Conservation (phyloP, 2,329 filamentous ascomycete species). For the Sarocladium oryzae region DNA sequence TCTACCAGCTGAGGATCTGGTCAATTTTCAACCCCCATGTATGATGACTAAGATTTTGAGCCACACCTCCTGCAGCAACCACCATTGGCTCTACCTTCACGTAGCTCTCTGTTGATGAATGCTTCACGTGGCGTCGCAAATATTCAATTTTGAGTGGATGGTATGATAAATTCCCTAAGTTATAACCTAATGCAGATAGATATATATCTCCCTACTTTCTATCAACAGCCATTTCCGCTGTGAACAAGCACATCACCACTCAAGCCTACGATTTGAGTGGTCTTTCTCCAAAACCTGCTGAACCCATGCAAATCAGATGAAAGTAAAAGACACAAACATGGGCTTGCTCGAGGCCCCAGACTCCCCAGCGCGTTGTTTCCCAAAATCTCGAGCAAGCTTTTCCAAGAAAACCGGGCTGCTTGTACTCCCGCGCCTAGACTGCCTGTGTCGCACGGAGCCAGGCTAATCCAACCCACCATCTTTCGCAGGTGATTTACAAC, state of each 20-base stretch:
- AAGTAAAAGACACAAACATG: neutral
- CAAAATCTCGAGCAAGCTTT: constrained; percentile 1
- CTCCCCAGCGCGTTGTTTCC: neutral
- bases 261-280: neutral
- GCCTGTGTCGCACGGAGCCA: neutral
- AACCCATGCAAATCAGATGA: neutral
- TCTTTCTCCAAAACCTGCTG: neutral
- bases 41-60: constrained; percentile 5
- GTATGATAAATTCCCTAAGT: neutral
- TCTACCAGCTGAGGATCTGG: neutral
- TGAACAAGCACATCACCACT: neutral
- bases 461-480: neutral
- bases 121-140: neutral
- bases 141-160: neutral
- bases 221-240: neutral
- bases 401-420: neutral
- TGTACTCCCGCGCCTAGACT: neutral
- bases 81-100: neutral
- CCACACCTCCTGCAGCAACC: neutral
- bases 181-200: neutral
- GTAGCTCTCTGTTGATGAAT: neutral
- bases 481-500: neutral
- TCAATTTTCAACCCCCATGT: constrained; percentile 7
- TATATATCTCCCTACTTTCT: neutral
- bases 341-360: neutral